A percentile compares a stretch with the other conserved stretches of the same genome.
These are phyloP conservation scores for Penicillium corylophilum DNA, from an alignment of 2,329 filamentous ascomycete species.

Conservation along the genomic window DNA sequence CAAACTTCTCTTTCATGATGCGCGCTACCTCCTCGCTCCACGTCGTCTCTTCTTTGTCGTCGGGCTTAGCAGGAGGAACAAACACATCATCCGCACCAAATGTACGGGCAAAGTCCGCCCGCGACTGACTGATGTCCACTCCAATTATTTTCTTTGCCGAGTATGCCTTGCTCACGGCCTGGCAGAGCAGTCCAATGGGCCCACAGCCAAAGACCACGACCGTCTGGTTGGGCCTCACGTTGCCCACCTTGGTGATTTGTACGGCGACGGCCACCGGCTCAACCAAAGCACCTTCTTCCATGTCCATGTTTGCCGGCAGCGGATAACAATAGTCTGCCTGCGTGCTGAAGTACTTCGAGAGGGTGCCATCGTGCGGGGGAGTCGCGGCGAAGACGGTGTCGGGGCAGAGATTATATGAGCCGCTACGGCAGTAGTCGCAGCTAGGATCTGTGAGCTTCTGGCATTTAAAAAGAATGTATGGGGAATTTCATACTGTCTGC, in stretches of 20 bases:
- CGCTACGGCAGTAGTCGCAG: conserved; percentile 24
- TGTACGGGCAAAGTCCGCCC: conserved; percentile 44
- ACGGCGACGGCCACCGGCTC: conserved; percentile 56
- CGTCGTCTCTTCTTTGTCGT: conserved; percentile 35
- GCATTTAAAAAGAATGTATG: background rate
- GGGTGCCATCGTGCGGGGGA: conserved; percentile 51
- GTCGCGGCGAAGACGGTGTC: conserved; percentile 51
- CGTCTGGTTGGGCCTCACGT: conserved; percentile 43
- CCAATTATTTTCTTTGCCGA: conserved; percentile 49
- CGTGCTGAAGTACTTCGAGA: conserved; percentile 51
- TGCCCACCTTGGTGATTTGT: conserved; percentile 46
- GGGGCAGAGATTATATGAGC: conserved; percentile 25
- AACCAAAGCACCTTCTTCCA: conserved; percentile 55
- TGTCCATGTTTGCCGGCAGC: conserved; percentile 45
- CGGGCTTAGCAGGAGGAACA: conserved; percentile 34
- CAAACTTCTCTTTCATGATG: conserved; percentile 40
- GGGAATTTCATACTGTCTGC: conserved; percentile 35
- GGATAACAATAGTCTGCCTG: conserved; percentile 51
- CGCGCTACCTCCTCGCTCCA: conserved; percentile 41
- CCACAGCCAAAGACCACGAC: conserved; percentile 53
- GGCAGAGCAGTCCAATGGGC: conserved; percentile 50
- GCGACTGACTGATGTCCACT: conserved; percentile 47
- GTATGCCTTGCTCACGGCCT: conserved; percentile 49
- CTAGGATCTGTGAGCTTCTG: background rate
- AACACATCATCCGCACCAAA: conserved; percentile 50